Evolutionary conservation across 108 stramenopile species (phyloP).

Genomic region (Cyclotella cryptica): DNA sequence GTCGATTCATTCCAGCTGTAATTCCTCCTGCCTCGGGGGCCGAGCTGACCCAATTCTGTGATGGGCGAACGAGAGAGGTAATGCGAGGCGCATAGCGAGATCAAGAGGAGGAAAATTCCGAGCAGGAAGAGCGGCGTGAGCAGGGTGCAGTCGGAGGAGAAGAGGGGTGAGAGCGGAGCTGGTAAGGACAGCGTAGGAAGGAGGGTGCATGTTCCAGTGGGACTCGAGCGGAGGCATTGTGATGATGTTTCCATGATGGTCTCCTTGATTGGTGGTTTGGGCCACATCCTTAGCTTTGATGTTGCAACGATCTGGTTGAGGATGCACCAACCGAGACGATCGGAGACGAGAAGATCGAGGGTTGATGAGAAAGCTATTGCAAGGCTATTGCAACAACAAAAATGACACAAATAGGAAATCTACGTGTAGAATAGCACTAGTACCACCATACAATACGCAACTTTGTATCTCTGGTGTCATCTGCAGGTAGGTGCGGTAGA

Average conservation of each 20-base stretch:
- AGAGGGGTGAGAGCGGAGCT: conserved; percentile 11
- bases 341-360: no score
- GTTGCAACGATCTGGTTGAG: no score
- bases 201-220: not conserved
- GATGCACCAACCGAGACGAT: no score
- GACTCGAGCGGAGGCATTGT: conserved; percentile 3
- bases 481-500: no score
- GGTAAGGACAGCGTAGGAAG: not conserved
- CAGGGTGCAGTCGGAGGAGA: conserved; percentile 7
- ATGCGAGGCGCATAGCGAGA: conserved; percentile 28
- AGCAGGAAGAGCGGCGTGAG: conserved; percentile 46
- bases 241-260: not conserved
- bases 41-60: conserved; percentile 22
- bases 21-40: conserved; percentile 36
- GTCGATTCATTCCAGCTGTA: conserved; percentile 47
- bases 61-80: conserved; percentile 23
- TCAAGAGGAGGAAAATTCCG: conserved; percentile 6
- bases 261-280: no score
- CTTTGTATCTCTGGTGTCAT: no score
- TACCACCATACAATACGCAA: no score
- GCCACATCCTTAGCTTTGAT: no score
- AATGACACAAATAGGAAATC: no score
- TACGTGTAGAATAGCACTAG: no score
- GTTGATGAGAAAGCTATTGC: no score
- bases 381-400: no score